phyloP scores from a whole-genome alignment of 129 eudicot species.

The Logfia minima region DNA sequence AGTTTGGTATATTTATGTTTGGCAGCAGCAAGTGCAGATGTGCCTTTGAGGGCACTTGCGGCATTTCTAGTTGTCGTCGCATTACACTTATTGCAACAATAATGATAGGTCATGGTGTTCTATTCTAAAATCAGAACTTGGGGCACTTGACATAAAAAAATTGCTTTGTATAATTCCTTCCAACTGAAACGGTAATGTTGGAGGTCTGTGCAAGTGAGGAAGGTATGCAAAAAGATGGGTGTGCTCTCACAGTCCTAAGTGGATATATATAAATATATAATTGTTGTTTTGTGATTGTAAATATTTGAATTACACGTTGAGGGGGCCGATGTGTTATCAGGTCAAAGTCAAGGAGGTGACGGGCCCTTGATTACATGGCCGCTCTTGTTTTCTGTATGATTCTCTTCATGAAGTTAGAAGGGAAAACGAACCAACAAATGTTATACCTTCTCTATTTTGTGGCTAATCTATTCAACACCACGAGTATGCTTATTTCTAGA shows the following conservation, averaged over 20 bases:
- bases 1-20: slow-evolving; percentile 4
- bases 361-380: slow-evolving; percentile 59
- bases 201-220: slow-evolving; percentile 59
- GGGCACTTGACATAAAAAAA: slow-evolving; percentile 28
- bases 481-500: slow-evolving; percentile 17
- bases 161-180: slow-evolving; percentile 41
- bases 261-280: slow-evolving; percentile 38
- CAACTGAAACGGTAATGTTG: slow-evolving; percentile 46
- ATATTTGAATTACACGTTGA: slow-evolving; percentile 44
- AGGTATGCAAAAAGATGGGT: slow-evolving; percentile 48
- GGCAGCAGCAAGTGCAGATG: slow-evolving; percentile 58
- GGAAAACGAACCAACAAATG: slow-evolving; percentile 33
- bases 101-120: slow-evolving; percentile 18
- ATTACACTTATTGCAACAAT: slow-evolving; percentile 43
- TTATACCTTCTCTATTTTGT: slow-evolving; percentile 27
- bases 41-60: slow-evolving; percentile 35
- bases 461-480: slow-evolving; percentile 41
- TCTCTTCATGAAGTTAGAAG: slow-evolving; percentile 39
- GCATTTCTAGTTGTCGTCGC: slow-evolving; percentile 41
- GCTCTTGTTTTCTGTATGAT: slow-evolving; percentile 38
- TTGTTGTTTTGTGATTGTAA: slow-evolving; percentile 65
- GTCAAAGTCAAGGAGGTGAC: slow-evolving; percentile 96
- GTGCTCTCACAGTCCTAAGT: slow-evolving; percentile 50
- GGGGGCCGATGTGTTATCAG: slow-evolving; percentile 53
- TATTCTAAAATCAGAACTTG: slow-evolving; percentile 31